Base-by-base conservation (phyloP, 805 yeast genomes). In the Saitoella complicata region DNA sequence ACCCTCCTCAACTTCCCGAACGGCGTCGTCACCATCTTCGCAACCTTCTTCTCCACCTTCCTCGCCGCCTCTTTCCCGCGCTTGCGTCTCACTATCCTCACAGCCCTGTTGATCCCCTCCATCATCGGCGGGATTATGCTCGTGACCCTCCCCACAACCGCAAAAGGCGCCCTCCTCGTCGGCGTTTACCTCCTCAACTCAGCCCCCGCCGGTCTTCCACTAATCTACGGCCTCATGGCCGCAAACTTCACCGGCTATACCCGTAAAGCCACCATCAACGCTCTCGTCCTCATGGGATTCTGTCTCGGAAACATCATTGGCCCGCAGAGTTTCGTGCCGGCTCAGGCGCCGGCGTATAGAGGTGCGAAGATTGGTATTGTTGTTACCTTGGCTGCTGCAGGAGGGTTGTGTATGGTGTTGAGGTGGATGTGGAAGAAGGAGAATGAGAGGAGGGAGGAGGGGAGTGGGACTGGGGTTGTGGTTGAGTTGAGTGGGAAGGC, bases 171-270 rank as follows among this genome's bases (percentile, higher is more conserved):
- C 30, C 32, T 35, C 32, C 46, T 44, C 11, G 42, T 44, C 34
- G 46, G 46, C 36, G 46, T 44, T n/a, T 44, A 44, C 41, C 45
- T 44, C 21, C 45, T 44, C 40, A 44, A 44, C 46, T 44, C 41
- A 12, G 42, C 46, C 38, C 46, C 46, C 1, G 46, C 46, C 7
- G 41, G 42, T 46, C 11, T 44, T 8, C 46, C 46, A 7, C 32
- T 44, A 31, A 37, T 44, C 13, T 44, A 44, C 40, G 21, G 40
- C 6, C 41, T 46, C 46, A 40, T 37, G 11, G 40, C 42, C 2
- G 52, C 66, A 74, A 11, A 75, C 73, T 69, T 46, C 73, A 76
- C 86, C 1, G 91, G 91, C 8, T 72, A 75, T 49, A 79, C 87
- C n/a, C 82, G 81, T 59, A 76, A 78, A 52, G 67, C 76, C 51